Conservation (phyloP, 306 rosid genomes). For the Ammopiptanthus mongolicus region DNA sequence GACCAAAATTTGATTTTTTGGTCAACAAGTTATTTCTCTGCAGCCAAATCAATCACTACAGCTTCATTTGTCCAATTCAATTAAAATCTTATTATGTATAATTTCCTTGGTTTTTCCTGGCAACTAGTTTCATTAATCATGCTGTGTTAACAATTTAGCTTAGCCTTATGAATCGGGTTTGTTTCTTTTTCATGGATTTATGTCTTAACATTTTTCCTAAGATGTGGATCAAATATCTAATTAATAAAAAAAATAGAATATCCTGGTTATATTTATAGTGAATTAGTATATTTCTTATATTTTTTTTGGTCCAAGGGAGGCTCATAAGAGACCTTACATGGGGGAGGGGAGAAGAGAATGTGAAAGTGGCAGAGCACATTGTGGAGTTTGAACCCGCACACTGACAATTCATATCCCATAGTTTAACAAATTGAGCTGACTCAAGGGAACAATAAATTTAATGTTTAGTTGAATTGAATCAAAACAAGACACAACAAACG, state of each 20-base stretch:
- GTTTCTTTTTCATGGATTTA: conserved; percentile 12
- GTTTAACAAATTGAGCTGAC: no score
- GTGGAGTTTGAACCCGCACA: no score
- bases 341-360: no score
- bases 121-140: conserved; percentile 5
- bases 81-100: background rate
- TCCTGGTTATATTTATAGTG: background rate
- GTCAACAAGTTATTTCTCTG: background rate
- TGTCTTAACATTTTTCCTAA: background rate
- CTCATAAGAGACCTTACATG: no score
- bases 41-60: background rate
- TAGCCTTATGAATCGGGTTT: conserved; percentile 22
- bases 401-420: no score
- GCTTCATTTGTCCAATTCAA: conserved; percentile 2
- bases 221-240: background rate
- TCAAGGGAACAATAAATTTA: no score
- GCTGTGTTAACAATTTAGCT: background rate
- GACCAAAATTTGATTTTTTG: conserved; percentile 30
- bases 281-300: no score
- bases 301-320: no score
- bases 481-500: background rate
- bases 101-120: background rate
- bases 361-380: no score
- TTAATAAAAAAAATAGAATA: background rate
- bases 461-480: conserved; percentile 1